Evolutionary conservation across 495 filamentous ascomycete species (phyloP).

Genomic region (Lepidopterella palustris): DNA sequence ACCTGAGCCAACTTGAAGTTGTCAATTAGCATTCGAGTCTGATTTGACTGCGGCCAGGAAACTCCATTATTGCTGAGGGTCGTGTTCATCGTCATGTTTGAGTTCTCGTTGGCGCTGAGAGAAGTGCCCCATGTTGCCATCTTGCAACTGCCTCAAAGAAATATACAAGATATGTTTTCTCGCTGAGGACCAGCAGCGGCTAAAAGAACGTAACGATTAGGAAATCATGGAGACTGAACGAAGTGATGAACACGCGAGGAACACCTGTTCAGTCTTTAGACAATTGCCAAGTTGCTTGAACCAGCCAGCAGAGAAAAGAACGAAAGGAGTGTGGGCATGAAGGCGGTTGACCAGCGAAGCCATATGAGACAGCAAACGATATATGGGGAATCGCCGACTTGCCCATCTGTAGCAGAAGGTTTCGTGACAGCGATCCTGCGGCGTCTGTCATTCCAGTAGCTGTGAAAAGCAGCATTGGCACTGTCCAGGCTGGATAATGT

Average conservation of each 20-base stretch:
- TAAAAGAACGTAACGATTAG: conserved; percentile 25
- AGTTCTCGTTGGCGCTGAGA: conserved; percentile 11
- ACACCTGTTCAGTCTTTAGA: conserved; percentile 28
- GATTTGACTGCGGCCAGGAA: conserved; percentile 20
- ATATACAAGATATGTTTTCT: conserved; percentile 22
- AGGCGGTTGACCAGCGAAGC: conserved; percentile 19
- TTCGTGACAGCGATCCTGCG: conserved; percentile 31
- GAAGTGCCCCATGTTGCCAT: conserved; percentile 24
- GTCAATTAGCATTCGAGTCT: conserved; percentile 21
- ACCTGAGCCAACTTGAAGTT: conserved; percentile 24
- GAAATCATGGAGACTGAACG: conserved; percentile 28
- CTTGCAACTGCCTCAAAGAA: conserved; percentile 22
- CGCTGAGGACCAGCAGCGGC: conserved; percentile 29
- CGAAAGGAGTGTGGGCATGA: conserved; percentile 31
- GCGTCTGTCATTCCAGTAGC: conserved; percentile 27
- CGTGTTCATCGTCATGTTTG: conserved; percentile 25
- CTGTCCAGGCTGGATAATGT: conserved; percentile 14
- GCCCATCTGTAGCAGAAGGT: conserved; percentile 21
- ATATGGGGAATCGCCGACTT: conserved; percentile 27
- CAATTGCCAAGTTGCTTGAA: conserved; percentile 23
- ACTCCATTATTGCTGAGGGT: conserved; percentile 3
- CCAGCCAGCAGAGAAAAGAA: conserved; percentile 30
- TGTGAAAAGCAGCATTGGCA: conserved; percentile 23
- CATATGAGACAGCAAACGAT: conserved; percentile 31
- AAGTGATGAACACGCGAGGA: conserved; percentile 25